phyloP scores from a whole-genome alignment of 306 rosid species.

The Cucurbita moschata region DNA sequence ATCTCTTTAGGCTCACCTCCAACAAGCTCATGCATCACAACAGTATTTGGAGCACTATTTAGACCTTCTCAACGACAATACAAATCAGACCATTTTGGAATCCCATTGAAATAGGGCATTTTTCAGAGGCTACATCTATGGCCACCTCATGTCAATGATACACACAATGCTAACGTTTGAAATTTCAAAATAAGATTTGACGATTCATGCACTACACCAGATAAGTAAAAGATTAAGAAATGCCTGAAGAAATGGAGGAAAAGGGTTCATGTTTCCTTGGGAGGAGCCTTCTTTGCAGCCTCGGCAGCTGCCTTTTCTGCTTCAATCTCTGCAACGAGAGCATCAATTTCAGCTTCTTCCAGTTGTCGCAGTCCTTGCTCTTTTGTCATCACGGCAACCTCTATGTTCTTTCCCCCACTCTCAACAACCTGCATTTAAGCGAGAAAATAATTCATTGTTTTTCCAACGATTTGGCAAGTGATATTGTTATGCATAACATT shows the following conservation, averaged over 20 bases:
- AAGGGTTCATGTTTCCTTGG: slow-evolving; percentile 55
- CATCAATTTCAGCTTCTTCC: slow-evolving; percentile 95
- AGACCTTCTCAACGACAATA: not conserved
- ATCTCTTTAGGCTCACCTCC: not conserved
- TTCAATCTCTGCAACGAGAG: slow-evolving; percentile 91
- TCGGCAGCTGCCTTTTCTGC: slow-evolving; percentile 97
- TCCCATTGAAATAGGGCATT: not conserved
- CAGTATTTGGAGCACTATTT: not conserved
- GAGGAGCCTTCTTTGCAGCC: slow-evolving; percentile 92
- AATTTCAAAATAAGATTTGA: not conserved
- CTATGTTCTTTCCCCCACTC: slow-evolving; percentile 98
- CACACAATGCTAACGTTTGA: not conserved
- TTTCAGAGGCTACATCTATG: not conserved
- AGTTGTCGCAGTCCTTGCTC: slow-evolving; percentile 71
- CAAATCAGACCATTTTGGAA: not conserved
- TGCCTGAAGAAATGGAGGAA: not conserved
- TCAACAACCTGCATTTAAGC: slow-evolving; percentile 66
- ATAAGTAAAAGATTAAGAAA: not conserved
- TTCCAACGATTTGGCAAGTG: not conserved
- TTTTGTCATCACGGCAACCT: slow-evolving; percentile 91
- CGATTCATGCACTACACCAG: not conserved
- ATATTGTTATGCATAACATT: not conserved
- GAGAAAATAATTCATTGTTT: not conserved
- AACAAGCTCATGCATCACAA: not conserved
- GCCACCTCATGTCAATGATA: not conserved